These are phyloP conservation scores for Neurospora africana DNA, from an alignment of 495 filamentous ascomycete genomes.

Conservation along the genomic window DNA sequence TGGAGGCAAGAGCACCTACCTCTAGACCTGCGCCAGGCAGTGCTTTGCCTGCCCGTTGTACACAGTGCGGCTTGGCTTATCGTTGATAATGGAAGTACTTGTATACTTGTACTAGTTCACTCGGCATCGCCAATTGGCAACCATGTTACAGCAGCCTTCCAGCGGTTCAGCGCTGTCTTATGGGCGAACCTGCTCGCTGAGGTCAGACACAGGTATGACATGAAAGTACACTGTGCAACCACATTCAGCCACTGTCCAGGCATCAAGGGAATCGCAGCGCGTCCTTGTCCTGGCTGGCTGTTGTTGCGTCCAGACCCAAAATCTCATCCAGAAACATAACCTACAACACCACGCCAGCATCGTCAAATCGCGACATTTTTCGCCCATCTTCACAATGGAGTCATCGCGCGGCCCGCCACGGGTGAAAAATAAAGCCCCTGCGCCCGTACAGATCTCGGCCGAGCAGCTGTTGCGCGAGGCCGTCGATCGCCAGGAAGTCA, in stretches of 20 bases:
- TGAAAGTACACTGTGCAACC: background rate
- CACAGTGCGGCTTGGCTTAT: background rate
- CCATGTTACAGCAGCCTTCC: background rate
- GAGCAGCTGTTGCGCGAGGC: slow-evolving; percentile 97
- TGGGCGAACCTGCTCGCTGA: background rate
- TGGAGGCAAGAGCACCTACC: background rate
- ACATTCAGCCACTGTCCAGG: background rate
- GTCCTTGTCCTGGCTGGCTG: background rate
- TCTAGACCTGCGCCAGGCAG: background rate
- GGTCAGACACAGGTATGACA: background rate
- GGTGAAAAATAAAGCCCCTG: slow-evolving; percentile 95
- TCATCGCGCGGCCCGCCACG: slow-evolving; percentile 82
- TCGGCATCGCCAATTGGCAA: background rate
- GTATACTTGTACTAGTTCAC: background rate
- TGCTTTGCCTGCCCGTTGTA: background rate
- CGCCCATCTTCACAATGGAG: slow-evolving; percentile 56
- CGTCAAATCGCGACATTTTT: background rate
- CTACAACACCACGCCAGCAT: background rate
- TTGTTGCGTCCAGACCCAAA: background rate
- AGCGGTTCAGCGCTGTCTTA: background rate
- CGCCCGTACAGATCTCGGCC: slow-evolving; percentile 80
- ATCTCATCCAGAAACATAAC: background rate
- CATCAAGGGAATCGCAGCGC: background rate
- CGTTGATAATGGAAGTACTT: background rate
- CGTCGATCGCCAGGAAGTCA: slow-evolving; percentile 90